Percentiles rank a stretch among this genome's conserved stretches.
Conservation (phyloP, 2,329 filamentous ascomycete species). For the Magnaporthiopsis rhizophila region DNA sequence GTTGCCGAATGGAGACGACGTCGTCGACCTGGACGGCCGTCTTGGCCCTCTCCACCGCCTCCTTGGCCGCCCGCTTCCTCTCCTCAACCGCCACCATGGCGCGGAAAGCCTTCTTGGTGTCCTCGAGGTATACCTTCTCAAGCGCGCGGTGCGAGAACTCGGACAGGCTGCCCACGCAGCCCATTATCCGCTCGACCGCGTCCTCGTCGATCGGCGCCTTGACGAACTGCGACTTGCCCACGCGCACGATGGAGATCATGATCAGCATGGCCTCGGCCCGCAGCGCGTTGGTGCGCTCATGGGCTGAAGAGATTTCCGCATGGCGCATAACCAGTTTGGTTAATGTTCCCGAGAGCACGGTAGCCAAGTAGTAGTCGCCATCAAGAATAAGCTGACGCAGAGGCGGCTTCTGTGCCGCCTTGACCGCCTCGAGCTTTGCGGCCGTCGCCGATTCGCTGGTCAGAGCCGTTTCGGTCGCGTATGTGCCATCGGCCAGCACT, state of each 20-base stretch:
- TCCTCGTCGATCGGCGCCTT: constrained; percentile 97
- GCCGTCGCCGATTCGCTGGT: constrained; percentile 87
- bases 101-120: constrained; percentile 91
- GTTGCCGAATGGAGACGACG: constrained; percentile 83
- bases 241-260: constrained; percentile 97
- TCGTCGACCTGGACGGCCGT: constrained; percentile 93
- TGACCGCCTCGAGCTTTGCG: constrained; percentile 90
- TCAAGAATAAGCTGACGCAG: constrained; percentile 91
- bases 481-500: constrained; percentile 92
- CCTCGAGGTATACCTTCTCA: constrained; percentile 85
- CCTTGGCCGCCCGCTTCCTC: constrained; percentile 94
- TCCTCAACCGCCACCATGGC: constrained; percentile 97
- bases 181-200: constrained; percentile 97
- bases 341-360: constrained; percentile 89
- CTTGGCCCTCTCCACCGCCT: constrained; percentile 87
- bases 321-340: constrained; percentile 98
- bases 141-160: constrained; percentile 87
- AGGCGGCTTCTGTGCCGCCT: constrained; percentile 92
- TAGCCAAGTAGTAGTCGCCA: constrained; percentile 92
- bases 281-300: constrained; percentile 83
- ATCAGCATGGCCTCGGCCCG: constrained; percentile 98
- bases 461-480: constrained; percentile 91
- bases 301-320: constrained; percentile 81
- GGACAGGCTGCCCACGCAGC: constrained; percentile 83
- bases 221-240: constrained; percentile 97